phyloP scores from a whole-genome alignment of 208 protist genomes.

The Leishmania turanica region DNA sequence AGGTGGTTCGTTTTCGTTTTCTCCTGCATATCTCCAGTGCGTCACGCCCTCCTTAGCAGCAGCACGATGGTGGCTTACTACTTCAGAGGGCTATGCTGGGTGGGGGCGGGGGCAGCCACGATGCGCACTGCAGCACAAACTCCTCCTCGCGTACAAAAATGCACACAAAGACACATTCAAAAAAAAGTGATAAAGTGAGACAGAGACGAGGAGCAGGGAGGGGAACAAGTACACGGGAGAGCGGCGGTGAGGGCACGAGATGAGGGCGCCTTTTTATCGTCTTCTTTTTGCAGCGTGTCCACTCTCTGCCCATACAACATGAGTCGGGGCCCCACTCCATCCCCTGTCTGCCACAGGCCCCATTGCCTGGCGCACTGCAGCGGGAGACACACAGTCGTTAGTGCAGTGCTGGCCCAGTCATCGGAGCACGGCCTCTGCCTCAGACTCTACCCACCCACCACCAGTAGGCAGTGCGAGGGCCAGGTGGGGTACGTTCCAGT shows the following conservation, averaged over 20 bases:
- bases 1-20: not conserved
- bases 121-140: not conserved
- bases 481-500: not conserved
- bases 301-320: not conserved
- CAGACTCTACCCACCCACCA: not conserved
- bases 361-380: not conserved
- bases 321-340: not conserved
- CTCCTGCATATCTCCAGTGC: not conserved
- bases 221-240: not conserved
- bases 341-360: not conserved
- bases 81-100: not conserved
- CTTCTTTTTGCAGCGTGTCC: not conserved
- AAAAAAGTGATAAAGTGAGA: not conserved
- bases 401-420: not conserved
- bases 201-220: not conserved
- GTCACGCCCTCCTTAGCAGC: not conserved
- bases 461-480: not conserved
- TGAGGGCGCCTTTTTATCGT: not conserved
- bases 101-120: not conserved
- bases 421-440: not conserved
- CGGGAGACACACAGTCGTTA: not conserved
- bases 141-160: not conserved
- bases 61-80: not conserved
- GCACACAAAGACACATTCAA: not conserved
- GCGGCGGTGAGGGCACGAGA: not conserved